Base-by-base conservation (phyloP, 169 alveolate species). In the Plasmodium yoelii region DNA sequence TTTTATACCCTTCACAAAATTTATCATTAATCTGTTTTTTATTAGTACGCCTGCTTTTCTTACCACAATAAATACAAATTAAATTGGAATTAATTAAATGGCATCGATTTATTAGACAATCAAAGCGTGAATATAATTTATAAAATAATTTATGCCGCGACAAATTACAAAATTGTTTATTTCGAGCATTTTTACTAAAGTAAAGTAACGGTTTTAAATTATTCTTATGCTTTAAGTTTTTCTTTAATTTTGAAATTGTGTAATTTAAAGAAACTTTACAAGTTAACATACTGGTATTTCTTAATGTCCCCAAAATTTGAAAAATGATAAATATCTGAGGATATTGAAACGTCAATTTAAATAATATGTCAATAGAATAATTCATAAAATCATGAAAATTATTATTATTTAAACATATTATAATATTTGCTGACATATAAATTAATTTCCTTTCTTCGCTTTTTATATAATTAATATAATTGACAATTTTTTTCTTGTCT, bases 321-420 rank as follows among this genome's bases (percentile, higher is more conserved):
- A 82, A 82, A 44, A 82, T 82, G 47, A 55, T 67, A 53, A 82
- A 82, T 55, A 67, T 47, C 46, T 67, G 90, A 13, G 90, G 90
- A 67, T 82, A 82, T 42, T 60, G 90, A 68, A 82, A 82, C 61
- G 56, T n/a, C 56, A 82, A 70, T 82, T 82, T 82, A 26, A 67
- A 82, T 49, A 82, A 82, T 10, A 70, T 34, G 59, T 82, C 63
- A 34, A 82, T 67, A 0, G 90, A 67, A 67, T 82, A 82, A 67
- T 60, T 82, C 34, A 82, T 39, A 65, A 82, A 82, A 67, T 55
- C 71, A 22, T 55, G 55, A 42, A 82, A 82, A 59, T 82, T 70
- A 39, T 82, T 53, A 10, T 49, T 24, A 67, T 70, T 82, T 67
- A 82, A 63, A 15, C 42, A 82, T 26, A 39, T 67, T 55, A 82